phyloP scores from a whole-genome alignment of 2,329 filamentous ascomycete species.

The Cytospora piceicola region DNA sequence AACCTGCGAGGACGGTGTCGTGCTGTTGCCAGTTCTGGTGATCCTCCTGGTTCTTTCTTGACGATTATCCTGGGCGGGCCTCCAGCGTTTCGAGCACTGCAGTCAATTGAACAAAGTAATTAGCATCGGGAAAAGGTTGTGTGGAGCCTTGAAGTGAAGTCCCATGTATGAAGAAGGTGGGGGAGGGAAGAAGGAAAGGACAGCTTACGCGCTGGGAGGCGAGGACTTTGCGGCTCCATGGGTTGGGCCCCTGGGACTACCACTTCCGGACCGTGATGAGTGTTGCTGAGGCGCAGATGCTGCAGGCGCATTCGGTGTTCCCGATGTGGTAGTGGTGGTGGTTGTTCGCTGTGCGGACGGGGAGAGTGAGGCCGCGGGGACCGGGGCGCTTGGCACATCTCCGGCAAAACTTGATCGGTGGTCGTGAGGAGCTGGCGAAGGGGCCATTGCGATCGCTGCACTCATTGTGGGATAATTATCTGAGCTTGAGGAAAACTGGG shows the following conservation, averaged over 20 bases:
- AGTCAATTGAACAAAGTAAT: constrained; percentile 22
- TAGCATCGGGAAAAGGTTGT: constrained; percentile 32
- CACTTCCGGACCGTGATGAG: constrained; percentile 52
- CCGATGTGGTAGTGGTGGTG: constrained; percentile 41
- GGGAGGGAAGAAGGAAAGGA: constrained; percentile 8
- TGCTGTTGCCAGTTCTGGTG: constrained; percentile 60
- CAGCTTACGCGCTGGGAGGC: constrained; percentile 62
- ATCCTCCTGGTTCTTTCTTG: constrained; percentile 88
- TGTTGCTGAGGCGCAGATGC: constrained; percentile 33
- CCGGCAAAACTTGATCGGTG: constrained; percentile 58
- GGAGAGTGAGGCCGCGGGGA: constrained; percentile 42
- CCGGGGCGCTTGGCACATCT: constrained; percentile 47
- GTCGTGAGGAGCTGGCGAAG: constrained; percentile 69
- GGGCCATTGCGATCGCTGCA: constrained; percentile 70
- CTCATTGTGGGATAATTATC: constrained; percentile 56
- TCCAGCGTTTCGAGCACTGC: constrained; percentile 57
- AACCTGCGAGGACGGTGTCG: constrained; percentile 77
- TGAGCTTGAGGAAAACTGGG: constrained; percentile 1
- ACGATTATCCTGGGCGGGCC: constrained; percentile 80
- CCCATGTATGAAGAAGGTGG: constrained; percentile 19
- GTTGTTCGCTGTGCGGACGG: constrained; percentile 50
- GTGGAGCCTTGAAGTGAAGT: constrained; percentile 32
- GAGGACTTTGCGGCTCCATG: constrained; percentile 55
- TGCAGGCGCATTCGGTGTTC: constrained; percentile 48
- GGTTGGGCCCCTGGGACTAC: constrained; percentile 54